A percentile compares a stretch with the other conserved stretches of the same genome.
These are phyloP conservation scores for Oryza longistaminata DNA, from an alignment of 176 grass and related monocot species.

Conservation along the genomic window DNA sequence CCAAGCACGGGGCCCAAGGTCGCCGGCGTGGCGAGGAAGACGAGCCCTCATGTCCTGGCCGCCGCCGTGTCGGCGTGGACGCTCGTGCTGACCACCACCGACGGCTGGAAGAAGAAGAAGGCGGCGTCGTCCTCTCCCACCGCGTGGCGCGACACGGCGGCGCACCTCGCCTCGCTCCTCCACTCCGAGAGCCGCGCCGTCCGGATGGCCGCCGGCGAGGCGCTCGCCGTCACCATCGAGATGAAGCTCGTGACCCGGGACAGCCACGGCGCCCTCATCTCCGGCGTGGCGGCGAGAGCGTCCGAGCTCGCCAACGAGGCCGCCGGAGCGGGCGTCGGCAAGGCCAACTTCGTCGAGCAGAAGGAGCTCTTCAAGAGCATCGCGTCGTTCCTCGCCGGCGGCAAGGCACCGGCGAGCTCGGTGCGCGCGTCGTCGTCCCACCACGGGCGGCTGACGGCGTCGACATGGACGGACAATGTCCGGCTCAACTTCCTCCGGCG, in stretches of 20 bases:
- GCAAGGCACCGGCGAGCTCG: neutral
- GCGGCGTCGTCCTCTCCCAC: neutral
- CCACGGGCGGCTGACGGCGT: neutral
- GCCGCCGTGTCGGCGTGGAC: conserved; percentile 20
- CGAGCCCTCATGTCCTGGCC: neutral
- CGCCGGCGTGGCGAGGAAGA: neutral
- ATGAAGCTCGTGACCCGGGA: neutral
- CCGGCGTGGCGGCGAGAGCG: neutral
- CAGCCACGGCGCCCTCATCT: neutral
- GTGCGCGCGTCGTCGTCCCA: neutral
- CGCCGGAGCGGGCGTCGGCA: neutral
- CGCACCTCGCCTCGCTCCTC: conserved; percentile 2
- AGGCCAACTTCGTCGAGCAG: neutral
- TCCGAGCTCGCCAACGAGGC: neutral
- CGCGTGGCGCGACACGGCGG: neutral
- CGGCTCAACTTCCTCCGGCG: conserved; percentile 30
- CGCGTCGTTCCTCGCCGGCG: neutral
- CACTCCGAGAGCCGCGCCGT: neutral
- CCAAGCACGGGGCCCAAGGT: neutral
- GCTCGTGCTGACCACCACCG: conserved; percentile 21
- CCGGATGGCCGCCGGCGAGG: conserved; percentile 29
- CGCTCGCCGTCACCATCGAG: conserved; percentile 30
- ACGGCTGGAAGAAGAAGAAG: neutral
- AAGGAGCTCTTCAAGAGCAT: conserved; percentile 28
- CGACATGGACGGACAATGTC: conserved; percentile 14